Conservation (phyloP, 2,329 filamentous ascomycete species). For the Fusarium marasasianum region DNA sequence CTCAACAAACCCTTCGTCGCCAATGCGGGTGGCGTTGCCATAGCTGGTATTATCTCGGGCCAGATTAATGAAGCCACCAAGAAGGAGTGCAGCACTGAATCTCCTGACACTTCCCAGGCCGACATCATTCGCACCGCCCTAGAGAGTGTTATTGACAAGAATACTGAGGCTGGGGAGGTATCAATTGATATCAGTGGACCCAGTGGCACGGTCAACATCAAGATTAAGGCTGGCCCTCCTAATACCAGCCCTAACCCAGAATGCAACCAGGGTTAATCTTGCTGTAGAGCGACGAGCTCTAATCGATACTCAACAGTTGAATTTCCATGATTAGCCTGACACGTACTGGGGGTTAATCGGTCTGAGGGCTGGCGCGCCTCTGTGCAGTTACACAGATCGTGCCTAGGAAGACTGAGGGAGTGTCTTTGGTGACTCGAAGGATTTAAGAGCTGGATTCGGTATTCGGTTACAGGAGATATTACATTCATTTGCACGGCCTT, state of each 20-base stretch:
- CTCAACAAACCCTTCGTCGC: neutral
- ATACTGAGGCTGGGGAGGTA: neutral
- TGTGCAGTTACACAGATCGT: neutral
- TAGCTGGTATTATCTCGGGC: neutral
- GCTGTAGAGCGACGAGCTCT: no score
- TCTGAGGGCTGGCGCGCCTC: rapidly evolving
- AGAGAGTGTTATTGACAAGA: neutral
- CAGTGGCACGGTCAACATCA: neutral
- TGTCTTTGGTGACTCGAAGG: neutral
- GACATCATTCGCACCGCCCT: neutral
- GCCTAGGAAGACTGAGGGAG: neutral
- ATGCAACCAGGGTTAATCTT: neutral
- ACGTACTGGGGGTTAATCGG: rapidly evolving
- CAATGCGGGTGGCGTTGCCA: neutral
- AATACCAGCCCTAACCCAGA: neutral
- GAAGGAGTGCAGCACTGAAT: neutral
- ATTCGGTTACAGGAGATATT: rapidly evolving
- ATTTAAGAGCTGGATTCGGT: neutral
- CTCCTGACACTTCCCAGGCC: neutral
- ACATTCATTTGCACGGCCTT: neutral
- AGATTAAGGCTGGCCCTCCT: neutral
- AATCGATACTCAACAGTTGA: rapidly evolving
- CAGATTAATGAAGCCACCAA: neutral
- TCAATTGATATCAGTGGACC: neutral
- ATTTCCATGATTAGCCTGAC: neutral